These are phyloP conservation scores for Claviceps fusiformis DNA, from an alignment of 2,329 filamentous ascomycete species.

Conservation along the genomic window DNA sequence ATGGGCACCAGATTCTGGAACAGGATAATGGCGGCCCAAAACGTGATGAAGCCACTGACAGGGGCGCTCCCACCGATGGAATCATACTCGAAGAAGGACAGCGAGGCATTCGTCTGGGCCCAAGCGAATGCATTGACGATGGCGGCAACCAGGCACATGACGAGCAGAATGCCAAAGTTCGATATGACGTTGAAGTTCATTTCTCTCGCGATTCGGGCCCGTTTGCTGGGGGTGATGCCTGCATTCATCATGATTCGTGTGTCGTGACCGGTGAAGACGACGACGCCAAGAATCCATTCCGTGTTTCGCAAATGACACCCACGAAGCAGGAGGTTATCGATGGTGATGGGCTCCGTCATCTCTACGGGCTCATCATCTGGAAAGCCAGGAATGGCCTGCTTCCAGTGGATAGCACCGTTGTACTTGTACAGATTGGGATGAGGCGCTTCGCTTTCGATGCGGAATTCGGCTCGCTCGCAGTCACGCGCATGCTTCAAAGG, in stretches of 20 bases:
- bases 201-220: slow-evolving; percentile 78
- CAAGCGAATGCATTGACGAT: slow-evolving; percentile 77
- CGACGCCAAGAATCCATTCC: slow-evolving; percentile 86
- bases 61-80: slow-evolving; percentile 62
- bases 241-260: slow-evolving; percentile 99
- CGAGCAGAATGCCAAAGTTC: slow-evolving; percentile 81
- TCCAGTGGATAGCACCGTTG: slow-evolving; percentile 79
- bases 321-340: slow-evolving; percentile 89
- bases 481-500: slow-evolving; percentile 77
- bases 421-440: slow-evolving; percentile 95
- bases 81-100: slow-evolving; percentile 72
- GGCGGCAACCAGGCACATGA: slow-evolving; percentile 78
- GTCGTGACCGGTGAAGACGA: slow-evolving; percentile 88
- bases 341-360: slow-evolving; percentile 85
- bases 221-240: slow-evolving; percentile 87
- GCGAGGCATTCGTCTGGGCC: slow-evolving; percentile 59
- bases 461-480: slow-evolving; percentile 79
- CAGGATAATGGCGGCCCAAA: slow-evolving; percentile 86
- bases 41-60: slow-evolving; percentile 86
- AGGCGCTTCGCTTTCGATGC: slow-evolving; percentile 78
- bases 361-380: slow-evolving; percentile 49
- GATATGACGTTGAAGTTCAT: slow-evolving; percentile 96
- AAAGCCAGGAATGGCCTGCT: slow-evolving; percentile 53
- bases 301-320: slow-evolving; percentile 91
- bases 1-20: slow-evolving; percentile 99